These are phyloP conservation scores for Hypoxylon sp. DNA, from an alignment of 2,329 filamentous ascomycete species.

Conservation along the genomic window DNA sequence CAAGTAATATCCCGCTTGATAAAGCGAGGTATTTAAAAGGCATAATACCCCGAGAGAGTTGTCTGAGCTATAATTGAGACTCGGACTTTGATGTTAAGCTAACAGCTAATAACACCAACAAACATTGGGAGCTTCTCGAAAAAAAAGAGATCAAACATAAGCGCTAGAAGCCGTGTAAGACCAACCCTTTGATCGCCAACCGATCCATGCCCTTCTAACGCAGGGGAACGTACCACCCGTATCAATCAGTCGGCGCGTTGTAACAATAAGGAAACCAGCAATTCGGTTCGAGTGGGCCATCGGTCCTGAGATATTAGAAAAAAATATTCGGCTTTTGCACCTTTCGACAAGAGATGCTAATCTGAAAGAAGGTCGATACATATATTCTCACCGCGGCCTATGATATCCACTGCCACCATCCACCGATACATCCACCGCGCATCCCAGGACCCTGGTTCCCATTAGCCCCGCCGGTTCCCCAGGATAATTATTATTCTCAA, in stretches of 20 bases:
- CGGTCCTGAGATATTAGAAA: constrained; percentile 30
- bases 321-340: constrained; percentile 1
- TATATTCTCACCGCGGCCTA: constrained; percentile 24
- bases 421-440: background rate
- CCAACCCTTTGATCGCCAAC: constrained; percentile 27
- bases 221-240: constrained; percentile 44
- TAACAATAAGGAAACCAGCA: constrained; percentile 42
- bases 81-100: constrained; percentile 9
- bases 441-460: constrained; percentile 30
- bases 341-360: constrained; percentile 32
- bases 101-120: background rate
- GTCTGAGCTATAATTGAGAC: constrained; percentile 13
- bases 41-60: background rate
- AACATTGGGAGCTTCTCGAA: background rate
- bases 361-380: constrained; percentile 40
- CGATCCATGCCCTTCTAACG: constrained; percentile 35
- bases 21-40: background rate
- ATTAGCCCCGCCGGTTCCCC: constrained; percentile 39
- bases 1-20: background rate
- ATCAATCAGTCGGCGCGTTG: constrained; percentile 45
- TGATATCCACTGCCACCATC: constrained; percentile 26
- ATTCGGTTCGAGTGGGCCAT: constrained; percentile 41
- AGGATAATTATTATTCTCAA: constrained; percentile 23
- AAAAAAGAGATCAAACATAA: constrained; percentile 22
- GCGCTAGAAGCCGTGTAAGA: constrained; percentile 34